These are phyloP conservation scores for Echinosophora koreensis DNA, from an alignment of 306 rosid species.

Conservation along the genomic window DNA sequence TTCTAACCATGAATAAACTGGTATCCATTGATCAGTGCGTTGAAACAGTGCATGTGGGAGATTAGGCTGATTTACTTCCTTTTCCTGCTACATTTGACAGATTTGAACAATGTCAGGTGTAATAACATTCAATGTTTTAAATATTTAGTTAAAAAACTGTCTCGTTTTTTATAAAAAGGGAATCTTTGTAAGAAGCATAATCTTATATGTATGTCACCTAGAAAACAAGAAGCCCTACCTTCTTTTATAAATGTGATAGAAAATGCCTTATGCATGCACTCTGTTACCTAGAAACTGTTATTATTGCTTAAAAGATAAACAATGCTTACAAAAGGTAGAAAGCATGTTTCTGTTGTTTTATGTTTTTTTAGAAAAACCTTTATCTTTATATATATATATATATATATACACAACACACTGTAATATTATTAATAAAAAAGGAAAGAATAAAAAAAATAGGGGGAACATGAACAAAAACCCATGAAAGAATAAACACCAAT, in stretches of 20 bases:
- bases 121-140: neutral
- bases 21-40: slow-evolving; percentile 91
- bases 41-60: slow-evolving; percentile 87
- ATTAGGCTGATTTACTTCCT: slow-evolving; percentile 62
- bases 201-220: neutral
- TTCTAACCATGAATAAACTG: slow-evolving; percentile 91
- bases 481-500: too few relatives aligned
- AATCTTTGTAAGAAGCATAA: slow-evolving; percentile 2
- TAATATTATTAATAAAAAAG: too few relatives aligned
- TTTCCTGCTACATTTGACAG: slow-evolving; percentile 59
- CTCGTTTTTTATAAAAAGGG: neutral
- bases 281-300: neutral
- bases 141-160: neutral
- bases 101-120: slow-evolving; percentile 15
- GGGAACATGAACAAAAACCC: too few relatives aligned
- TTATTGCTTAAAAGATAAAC: neutral
- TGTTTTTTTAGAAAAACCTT: too few relatives aligned
- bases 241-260: neutral
- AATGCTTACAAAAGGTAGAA: too few relatives aligned
- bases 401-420: too few relatives aligned
- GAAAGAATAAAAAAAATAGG: too few relatives aligned
- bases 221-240: neutral
- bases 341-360: too few relatives aligned
- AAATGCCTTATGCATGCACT: slow-evolving; percentile 11
- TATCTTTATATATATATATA: too few relatives aligned